Evolutionary conservation across 202 grass and related monocot genomes (phyloP).

Genomic region (Sporobolus alterniflorus): DNA sequence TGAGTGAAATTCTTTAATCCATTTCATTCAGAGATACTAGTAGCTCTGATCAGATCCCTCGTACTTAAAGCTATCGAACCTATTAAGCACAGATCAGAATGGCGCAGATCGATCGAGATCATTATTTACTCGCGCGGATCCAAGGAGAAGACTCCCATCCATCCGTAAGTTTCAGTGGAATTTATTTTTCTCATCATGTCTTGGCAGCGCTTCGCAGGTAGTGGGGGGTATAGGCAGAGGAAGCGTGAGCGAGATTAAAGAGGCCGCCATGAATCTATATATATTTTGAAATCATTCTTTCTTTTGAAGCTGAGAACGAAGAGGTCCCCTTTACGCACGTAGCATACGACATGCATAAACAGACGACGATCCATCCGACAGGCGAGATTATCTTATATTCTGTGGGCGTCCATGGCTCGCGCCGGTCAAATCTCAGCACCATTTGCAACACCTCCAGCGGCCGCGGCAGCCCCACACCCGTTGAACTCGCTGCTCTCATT

Average conservation of each 20-base stretch:
- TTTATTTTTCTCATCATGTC: slow-evolving; percentile 26
- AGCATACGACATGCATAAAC: slow-evolving; percentile 2
- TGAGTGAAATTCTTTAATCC: background rate
- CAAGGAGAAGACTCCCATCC: slow-evolving; percentile 18
- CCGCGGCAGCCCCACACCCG: background rate
- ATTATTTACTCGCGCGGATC: slow-evolving; percentile 5
- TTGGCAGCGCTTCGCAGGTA: background rate
- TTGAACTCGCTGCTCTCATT: background rate
- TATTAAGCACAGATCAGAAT: background rate
- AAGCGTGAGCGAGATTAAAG: too few species aligned
- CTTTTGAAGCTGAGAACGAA: background rate
- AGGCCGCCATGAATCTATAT: too few species aligned
- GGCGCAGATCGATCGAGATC: slow-evolving; percentile 16
- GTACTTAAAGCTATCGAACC: slow-evolving; percentile 9
- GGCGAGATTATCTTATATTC: background rate
- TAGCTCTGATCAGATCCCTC: slow-evolving; percentile 1
- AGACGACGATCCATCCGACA: background rate
- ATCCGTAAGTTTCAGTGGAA: slow-evolving; percentile 9
- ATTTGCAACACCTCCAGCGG: slow-evolving; percentile 7
- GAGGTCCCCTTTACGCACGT: background rate
- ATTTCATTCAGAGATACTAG: background rate
- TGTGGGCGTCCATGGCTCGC: slow-evolving; percentile 29
- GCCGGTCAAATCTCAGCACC: slow-evolving; percentile 41
- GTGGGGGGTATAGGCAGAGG: background rate
- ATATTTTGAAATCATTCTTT: background rate